Evolutionary conservation across 2,329 filamentous ascomycete species (phyloP), one percentile per base, ranked within the genome.

Genomic region (Leptosphaerulina australis): DNA sequence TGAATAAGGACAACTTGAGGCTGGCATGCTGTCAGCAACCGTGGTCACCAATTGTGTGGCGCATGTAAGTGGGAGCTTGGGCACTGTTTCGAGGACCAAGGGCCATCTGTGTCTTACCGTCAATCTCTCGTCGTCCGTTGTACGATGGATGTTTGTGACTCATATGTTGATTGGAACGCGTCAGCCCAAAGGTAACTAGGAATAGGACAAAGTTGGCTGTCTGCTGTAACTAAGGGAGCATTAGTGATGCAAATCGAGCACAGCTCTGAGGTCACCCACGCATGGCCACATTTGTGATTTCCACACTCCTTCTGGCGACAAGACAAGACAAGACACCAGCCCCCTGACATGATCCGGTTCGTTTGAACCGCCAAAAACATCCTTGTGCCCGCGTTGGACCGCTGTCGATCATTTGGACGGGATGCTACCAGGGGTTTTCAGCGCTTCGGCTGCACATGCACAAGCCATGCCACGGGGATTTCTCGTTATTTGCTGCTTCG

Each of bases 371-470:
- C 58, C 51, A 57, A 59, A 58, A 58, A 33, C 48, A 67, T 60
- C 55, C 60, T 60, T 67, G 63, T 59, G 58, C 56, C 57, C 60
- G 60, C 57, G 56, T 59, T 60, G 55, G 57, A 67, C 66, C 65
- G 65, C 62, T 62, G 69, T 66, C 67, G 69, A 72, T 72, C 69
- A 64, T 62, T 56, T 52, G 64, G 58, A 55, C 67, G 66, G 67
- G 65, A 69, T 58, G 63, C 60, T 57, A 53, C 62, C 60, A 67
- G 66, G n/a, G 68, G 59, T 64, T 56, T 33, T 68, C 66, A 66
- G 66, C 62, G 66, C 67, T 60, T 69, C 66, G 67, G 66, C 64
- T 68, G 66, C 64, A 64, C 63, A 61, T 36, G 60, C 58, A 61
- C 58, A 62, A 65, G 67, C 63, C 66, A 69, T 54, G 53, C 55